Evolutionary conservation across 73 alveolate species (phyloP), one percentile per base, ranked within the genome.

Genomic region (Paramecium biaurelia): DNA sequence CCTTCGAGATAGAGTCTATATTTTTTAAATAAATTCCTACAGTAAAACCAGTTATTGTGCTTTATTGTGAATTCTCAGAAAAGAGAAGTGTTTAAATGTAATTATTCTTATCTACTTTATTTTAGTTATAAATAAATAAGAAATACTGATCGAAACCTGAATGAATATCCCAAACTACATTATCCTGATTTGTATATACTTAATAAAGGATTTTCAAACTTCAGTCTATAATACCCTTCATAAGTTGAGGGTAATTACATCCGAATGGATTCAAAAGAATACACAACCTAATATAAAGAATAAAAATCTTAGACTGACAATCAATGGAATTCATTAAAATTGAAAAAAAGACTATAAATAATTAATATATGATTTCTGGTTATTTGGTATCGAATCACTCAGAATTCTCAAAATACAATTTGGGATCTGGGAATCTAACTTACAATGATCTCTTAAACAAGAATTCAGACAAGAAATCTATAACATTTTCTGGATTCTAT

Each of bases 361-460:
- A 63, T 63, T 1, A 63, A 63, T 63, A 63, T 63, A 30, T 32
- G 84, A 63, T 63, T 63, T 63, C 41, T 63, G 10, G 68, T 53
- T 53, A 53, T 53, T 53, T 18, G 68, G 26, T 30, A 9, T 26
- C 84, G 28, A 32, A 63, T 63, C 84, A 63, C 84, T 63, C 84
- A 32, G 84, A 63, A 63, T 79, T 79, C 32, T 79, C 70, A 45
- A 79, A 79, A 79, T 79, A 79, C 43, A 30, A 30, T 79, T 26
- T 41, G 28, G 90, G 90, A 47, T 79, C 90, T 43, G 90, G 90
- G 56, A 42, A 79, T 79, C 56, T 38, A 2, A 79, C 90, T 79
- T 79, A 11, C 23, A 42, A 79, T 43, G 90, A 79, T 79, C 72
- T 79, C 47, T 47, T 79, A 79, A 79, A 79, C 56, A 79, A 34